Percentiles rank a stretch among this genome's conserved stretches.
These are phyloP conservation scores for Pulveroboletus sp. DNA, from an alignment of 768 basidiomycete species.

Conservation along the genomic window DNA sequence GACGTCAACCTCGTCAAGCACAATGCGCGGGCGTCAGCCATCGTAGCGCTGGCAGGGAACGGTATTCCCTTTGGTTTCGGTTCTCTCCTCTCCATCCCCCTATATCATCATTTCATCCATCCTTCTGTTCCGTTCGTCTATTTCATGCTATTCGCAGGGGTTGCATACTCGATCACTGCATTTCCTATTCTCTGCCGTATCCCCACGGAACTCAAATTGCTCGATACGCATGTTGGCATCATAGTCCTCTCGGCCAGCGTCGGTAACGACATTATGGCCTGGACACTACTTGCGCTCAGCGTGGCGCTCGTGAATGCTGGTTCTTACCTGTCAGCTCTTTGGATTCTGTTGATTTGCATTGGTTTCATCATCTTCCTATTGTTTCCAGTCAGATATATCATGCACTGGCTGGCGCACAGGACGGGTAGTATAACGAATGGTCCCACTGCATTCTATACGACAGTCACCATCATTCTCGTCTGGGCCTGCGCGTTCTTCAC, in stretches of 20 bases:
- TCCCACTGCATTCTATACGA: slow-evolving; percentile 89
- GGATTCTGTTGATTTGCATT: slow-evolving; percentile 74
- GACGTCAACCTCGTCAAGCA: slow-evolving; percentile 75
- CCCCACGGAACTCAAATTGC: slow-evolving; percentile 83
- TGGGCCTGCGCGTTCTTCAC: slow-evolving; percentile 92
- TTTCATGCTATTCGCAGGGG: slow-evolving; percentile 93
- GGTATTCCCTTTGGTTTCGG: slow-evolving; percentile 86
- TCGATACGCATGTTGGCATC: slow-evolving; percentile 89
- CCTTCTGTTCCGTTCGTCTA: slow-evolving; percentile 67
- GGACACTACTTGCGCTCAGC: slow-evolving; percentile 84
- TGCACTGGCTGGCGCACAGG: slow-evolving; percentile 68
- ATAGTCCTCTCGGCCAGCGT: slow-evolving; percentile 92
- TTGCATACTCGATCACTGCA: slow-evolving; percentile 85
- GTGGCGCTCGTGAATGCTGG: slow-evolving; percentile 91
- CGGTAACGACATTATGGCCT: slow-evolving; percentile 82
- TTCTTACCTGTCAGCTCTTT: slow-evolving; percentile 78
- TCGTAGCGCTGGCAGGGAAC: slow-evolving; percentile 82
- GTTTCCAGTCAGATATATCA: slow-evolving; percentile 54
- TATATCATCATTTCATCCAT: slow-evolving; percentile 54
- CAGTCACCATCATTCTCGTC: slow-evolving; percentile 68
- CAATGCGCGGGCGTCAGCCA: slow-evolving; percentile 61
- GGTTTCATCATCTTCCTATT: slow-evolving; percentile 79
- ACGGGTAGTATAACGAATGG: slow-evolving; percentile 81
- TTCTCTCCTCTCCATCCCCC: slow-evolving; percentile 60
- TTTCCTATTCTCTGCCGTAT: slow-evolving; percentile 86